phyloP scores from a whole-genome alignment of 225 moss, liverwort and hornwort genomes.

The Marchantia polymorpha region DNA sequence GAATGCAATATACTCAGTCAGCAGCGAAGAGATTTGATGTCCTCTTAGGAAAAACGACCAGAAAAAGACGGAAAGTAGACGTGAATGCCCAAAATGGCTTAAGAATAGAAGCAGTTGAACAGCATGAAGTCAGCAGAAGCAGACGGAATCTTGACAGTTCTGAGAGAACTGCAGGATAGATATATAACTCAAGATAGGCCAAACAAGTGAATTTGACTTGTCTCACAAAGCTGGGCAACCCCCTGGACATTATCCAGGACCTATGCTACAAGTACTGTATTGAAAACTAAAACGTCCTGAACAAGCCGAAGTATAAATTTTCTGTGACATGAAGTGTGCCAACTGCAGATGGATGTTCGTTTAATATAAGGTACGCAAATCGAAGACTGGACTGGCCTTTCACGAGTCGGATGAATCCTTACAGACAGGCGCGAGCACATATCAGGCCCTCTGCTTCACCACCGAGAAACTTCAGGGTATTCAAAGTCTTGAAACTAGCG shows the following conservation, averaged over 20 bases:
- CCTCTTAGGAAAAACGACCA: neutral
- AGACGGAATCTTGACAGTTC: too few relatives aligned
- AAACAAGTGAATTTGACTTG: neutral
- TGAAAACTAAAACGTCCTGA: neutral
- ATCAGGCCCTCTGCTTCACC: neutral
- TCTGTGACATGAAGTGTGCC: neutral
- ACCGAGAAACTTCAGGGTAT: neutral
- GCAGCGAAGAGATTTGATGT: neutral
- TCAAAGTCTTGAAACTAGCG: neutral
- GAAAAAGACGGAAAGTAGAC: too few relatives aligned
- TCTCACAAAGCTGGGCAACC: neutral
- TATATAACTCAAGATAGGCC: neutral
- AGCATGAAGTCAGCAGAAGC: neutral
- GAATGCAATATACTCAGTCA: too few relatives aligned
- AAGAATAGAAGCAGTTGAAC: neutral
- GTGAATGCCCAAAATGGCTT: neutral
- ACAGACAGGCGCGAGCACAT: too few relatives aligned
- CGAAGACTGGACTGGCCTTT: neutral
- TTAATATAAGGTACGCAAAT: neutral
- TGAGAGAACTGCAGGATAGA: neutral
- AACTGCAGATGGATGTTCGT: neutral
- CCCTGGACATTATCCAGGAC: neutral
- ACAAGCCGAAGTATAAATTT: neutral
- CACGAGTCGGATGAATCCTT: too few relatives aligned
- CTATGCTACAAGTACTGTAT: neutral